phyloP scores from a whole-genome alignment of 768 basidiomycete species.

The Tricholoma saponaceum region DNA sequence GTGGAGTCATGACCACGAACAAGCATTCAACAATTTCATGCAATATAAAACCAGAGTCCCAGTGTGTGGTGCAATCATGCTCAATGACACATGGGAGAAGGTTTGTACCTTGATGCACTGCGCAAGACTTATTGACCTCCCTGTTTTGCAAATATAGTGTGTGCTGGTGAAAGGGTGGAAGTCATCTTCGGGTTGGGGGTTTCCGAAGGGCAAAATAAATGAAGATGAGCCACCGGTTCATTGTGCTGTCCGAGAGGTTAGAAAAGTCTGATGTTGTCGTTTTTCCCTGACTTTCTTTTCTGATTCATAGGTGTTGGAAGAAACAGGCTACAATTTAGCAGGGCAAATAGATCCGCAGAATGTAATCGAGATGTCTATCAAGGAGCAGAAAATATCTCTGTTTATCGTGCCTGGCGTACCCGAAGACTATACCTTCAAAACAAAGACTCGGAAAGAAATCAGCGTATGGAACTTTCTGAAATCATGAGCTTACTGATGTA shows the following conservation, averaged over 20 bases:
- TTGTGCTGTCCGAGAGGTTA: constrained; percentile 91
- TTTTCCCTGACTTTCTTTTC: neutral
- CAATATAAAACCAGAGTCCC: constrained; percentile 95
- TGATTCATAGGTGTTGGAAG: constrained; percentile 77
- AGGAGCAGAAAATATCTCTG: constrained; percentile 86
- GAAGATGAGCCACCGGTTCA: constrained; percentile 78
- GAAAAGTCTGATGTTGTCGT: constrained; percentile 12
- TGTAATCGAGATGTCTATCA: constrained; percentile 82
- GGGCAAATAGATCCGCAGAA: constrained; percentile 61
- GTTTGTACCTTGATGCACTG: constrained; percentile 36
- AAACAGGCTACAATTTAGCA: constrained; percentile 90
- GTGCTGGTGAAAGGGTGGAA: constrained; percentile 99
- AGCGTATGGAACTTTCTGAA: constrained; percentile 55
- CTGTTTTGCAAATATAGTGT: constrained; percentile 49
- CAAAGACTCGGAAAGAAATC: constrained; percentile 96
- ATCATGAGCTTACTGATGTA: constrained; percentile 13
- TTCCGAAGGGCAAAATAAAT: constrained; percentile 99
- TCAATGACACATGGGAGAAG: constrained; percentile 91
- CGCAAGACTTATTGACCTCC: constrained; percentile 2
- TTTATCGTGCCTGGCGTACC: constrained; percentile 87
- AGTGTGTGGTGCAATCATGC: constrained; percentile 95
- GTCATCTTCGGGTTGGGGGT: constrained; percentile 95
- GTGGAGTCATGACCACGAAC: constrained; percentile 82
- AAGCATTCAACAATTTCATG: constrained; percentile 88
- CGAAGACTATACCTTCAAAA: constrained; percentile 86